Base-by-base conservation (phyloP, 2,329 filamentous ascomycete genomes). In the Nannizziopsis arthrosporioides region DNA sequence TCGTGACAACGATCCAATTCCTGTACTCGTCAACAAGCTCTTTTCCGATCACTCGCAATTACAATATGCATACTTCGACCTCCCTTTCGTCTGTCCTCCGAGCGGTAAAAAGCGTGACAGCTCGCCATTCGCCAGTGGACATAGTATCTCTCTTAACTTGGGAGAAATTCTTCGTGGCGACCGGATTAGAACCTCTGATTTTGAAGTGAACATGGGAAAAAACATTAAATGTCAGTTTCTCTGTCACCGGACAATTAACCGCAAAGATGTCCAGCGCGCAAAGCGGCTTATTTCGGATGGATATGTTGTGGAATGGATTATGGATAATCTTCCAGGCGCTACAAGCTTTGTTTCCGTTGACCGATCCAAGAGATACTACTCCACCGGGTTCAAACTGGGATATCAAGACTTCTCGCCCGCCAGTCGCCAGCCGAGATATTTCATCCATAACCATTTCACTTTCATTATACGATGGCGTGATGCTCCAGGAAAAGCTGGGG, bases 251-350 rank as follows among this genome's bases (percentile, higher is more conserved):
- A 74, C 82, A 47, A 71, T 92, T 12, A 76, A 77, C 53, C 74
- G 77, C 35, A 71, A 73, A 40, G 82, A 81, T 41, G 65, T 93
- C 50, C 74, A 76, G 56, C 77, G 79, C 61, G 83, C 84, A 3
- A 77, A 76, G 56, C 73, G 88, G 53, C 68, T 94, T 59, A 81
- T 94, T 35, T 76, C 76, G 52, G 77, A 88, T 46, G 85, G 84
- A 32, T 93, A 92, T 63, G 80, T 92, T n/a, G 81, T 82, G 1
- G 87, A 94, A 65, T 94, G 87, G 88, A 93, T 94, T 56, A 84
- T 92, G 54, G 87, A 94, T 65, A 94, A 94, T 59, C 73, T 94
- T 8, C 87, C 88, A 1, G 87, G 87, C 5, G 87, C 87, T 32
- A 93, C 87, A 7, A 89, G 82, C 63, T 93, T 93, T 60, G 83